Evolutionary conservation across 352 stramenopile genomes (phyloP), one percentile per base, ranked within the genome.

Genomic region (Pythium folliculosum): DNA sequence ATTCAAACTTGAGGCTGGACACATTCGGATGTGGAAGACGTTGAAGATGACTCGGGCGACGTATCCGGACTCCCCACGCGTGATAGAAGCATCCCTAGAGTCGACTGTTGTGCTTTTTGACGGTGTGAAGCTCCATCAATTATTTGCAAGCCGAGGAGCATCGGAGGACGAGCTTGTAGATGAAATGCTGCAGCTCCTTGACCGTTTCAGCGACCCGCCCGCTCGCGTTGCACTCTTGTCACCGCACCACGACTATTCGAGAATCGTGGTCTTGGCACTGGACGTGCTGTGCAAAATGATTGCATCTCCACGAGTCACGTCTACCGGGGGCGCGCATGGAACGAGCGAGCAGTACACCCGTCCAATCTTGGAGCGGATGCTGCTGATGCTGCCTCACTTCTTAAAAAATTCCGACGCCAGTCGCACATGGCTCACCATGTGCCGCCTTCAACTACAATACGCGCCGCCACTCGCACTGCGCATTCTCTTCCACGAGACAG

Each of bases 1-100:
- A 3, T 86, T 89, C 58, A 72, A 89, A 38, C 72, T 71, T 23
- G 68, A 84, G 52, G 74, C 63, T 0, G 75, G 76, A 10, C 50
- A 69, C 8, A 14, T 81, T 6, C 48, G 59, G 37, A 49, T 85
- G 25, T 85, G 77, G 75, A 63, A 40, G 8, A 60, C 73, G 13
- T 17, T 89, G n/a, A 72, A 64, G 9, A 17, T 60, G 5, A 63
- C 79, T 49, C 74, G 78, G 1, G 72, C 65, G 1, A 53, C 59
- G 0, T 69, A 81, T 14, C 64, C 75, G 10, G n/a, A 52, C 27
- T 85, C 80, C 0, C 48, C 71, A 49, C 70, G 80, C 6, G 71
- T 86, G 2, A 61, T 82, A 13, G 44, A 77, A 25, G 60, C 60
- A 0, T 82, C 80, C 12, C 60, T 87, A 7, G 25, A 59, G 9